phyloP scores from a whole-genome alignment of 345 rosid species.

The Odontarrhena argentea region DNA sequence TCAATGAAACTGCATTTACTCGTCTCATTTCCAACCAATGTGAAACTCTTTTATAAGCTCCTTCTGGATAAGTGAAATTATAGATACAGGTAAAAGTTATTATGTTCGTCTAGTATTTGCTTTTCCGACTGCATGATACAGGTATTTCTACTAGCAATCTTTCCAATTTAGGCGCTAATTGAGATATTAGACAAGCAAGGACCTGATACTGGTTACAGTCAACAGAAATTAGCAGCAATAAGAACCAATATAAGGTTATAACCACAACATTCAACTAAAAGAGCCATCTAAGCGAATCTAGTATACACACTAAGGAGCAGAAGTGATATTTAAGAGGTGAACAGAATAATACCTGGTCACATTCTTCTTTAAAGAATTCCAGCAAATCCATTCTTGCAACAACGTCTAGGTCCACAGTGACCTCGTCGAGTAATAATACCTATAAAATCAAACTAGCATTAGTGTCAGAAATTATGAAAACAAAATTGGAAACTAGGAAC shows the following conservation, averaged over 20 bases:
- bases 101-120: neutral
- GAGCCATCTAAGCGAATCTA: neutral
- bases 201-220: neutral
- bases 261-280: neutral
- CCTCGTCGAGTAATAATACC: conserved; percentile 88
- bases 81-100: neutral
- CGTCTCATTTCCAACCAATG: neutral
- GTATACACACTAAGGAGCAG: neutral
- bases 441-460: conserved; percentile 31
- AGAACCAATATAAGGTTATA: conserved; percentile 1
- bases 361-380: conserved; percentile 78
- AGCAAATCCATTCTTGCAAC: conserved; percentile 88
- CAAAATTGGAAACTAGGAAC: conserved; percentile 2
- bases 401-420: conserved; percentile 85
- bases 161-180: neutral
- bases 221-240: neutral
- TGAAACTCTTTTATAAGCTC: neutral
- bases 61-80: neutral
- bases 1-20: neutral
- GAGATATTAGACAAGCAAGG: neutral
- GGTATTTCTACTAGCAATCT: neutral
- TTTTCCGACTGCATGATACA: conserved; percentile 3
- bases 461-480: neutral
- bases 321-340: neutral
- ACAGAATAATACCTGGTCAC: conserved; percentile 57